Evolutionary conservation across 192 early-diverging fungal species (phyloP).

Genomic region (Coemansia sp.): DNA sequence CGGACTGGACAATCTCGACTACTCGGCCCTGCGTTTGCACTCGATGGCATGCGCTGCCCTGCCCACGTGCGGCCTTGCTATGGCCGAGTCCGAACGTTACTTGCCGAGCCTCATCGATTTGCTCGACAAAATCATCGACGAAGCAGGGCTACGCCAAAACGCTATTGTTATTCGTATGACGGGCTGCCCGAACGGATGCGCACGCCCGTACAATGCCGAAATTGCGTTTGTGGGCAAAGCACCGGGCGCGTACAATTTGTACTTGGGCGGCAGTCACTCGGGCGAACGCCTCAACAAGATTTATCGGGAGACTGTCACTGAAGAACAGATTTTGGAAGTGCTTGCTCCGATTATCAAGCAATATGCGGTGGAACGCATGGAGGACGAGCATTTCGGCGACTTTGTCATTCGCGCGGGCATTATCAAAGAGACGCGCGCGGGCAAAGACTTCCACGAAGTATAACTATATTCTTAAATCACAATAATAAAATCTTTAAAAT

Average conservation of each 20-base stretch:
- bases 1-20: constrained; percentile 73
- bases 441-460: constrained; percentile 75
- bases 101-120: constrained; percentile 76
- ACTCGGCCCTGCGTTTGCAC: constrained; percentile 78
- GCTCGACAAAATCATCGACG: constrained; percentile 78
- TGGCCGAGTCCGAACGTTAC: constrained; percentile 98
- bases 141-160: constrained; percentile 77
- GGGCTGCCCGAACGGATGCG: constrained; percentile 98
- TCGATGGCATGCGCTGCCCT: constrained; percentile 96
- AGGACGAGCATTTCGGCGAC: constrained; percentile 90
- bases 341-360: constrained; percentile 79
- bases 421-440: constrained; percentile 74
- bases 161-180: constrained; percentile 97
- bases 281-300: constrained; percentile 90
- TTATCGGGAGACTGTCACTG: constrained; percentile 83
- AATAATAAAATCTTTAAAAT: background rate
- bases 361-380: constrained; percentile 66
- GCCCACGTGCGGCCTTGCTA: constrained; percentile 90
- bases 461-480: background rate
- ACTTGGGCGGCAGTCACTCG: constrained; percentile 83
- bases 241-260: constrained; percentile 90
- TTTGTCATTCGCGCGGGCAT: constrained; percentile 87
- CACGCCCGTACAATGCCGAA: constrained; percentile 90
- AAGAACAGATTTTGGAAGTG: constrained; percentile 79
- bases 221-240: constrained; percentile 96